A percentile compares a stretch with the other conserved stretches of the same genome.
Evolutionary conservation across 1,139 yeast genomes (phyloP).

Genomic region (Debaryomycetaceae sp.): DNA sequence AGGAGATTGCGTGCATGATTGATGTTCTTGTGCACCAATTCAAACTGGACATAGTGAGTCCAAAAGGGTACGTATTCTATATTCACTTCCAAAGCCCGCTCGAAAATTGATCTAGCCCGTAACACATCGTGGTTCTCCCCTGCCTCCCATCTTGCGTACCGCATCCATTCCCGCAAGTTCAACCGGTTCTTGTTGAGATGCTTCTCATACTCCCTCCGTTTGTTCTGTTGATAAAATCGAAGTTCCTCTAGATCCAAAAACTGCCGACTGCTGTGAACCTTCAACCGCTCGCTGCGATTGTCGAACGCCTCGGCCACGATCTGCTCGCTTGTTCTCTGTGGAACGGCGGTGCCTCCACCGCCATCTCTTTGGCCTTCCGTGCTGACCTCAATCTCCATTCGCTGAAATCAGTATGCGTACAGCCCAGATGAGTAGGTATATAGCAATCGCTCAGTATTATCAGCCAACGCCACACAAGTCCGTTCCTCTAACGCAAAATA

Average conservation of each 20-base stretch:
- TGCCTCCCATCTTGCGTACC: constrained; percentile 87
- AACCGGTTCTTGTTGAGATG: constrained; percentile 79
- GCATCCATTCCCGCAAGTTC: constrained; percentile 84
- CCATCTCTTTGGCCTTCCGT: not conserved
- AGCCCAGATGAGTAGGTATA: too few species aligned
- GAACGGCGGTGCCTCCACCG: constrained; percentile 4
- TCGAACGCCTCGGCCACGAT: constrained; percentile 38
- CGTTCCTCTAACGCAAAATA: too few species aligned
- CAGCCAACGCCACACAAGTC: too few species aligned
- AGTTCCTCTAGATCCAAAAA: constrained; percentile 81
- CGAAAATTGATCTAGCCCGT: constrained; percentile 81
- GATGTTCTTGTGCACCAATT: constrained; percentile 65
- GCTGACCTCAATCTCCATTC: not conserved
- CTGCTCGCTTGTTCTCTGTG: constrained; percentile 33
- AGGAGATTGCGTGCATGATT: constrained; percentile 87
- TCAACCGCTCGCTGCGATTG: constrained; percentile 31
- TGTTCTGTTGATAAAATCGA: constrained; percentile 68
- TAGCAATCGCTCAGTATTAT: too few species aligned
- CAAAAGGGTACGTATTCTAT: constrained; percentile 75
- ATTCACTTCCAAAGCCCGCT: constrained; percentile 80
- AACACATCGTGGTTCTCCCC: constrained; percentile 69
- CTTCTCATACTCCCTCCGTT: constrained; percentile 79
- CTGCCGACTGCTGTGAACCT: constrained; percentile 46
- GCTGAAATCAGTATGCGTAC: not conserved
- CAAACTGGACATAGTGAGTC: constrained; percentile 80